Base-by-base conservation (phyloP, 495 filamentous ascomycete genomes). In the Pyrenopolyporus hunteri region DNA sequence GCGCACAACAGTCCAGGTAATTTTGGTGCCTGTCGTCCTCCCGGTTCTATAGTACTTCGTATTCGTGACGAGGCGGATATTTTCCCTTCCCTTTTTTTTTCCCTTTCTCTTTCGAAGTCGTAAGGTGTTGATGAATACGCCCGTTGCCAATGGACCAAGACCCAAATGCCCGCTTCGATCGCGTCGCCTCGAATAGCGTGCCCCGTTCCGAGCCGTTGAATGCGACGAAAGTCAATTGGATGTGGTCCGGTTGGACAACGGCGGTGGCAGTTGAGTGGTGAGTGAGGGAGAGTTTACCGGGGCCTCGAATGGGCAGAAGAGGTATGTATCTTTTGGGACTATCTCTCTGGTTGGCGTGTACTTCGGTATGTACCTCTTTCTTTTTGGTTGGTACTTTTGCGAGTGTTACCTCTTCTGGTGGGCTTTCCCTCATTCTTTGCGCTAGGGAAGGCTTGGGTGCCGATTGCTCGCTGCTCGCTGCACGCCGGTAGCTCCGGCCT, bases 181-280 rank as follows among this genome's bases (percentile, higher is more conserved):
- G 51, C 62, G 56, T 56, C 39, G 44, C 23, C 40, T 28, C 52
- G 19, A 52, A 47, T 50, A 47, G 23, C 44, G 52, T 57, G 16
- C 39, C 45, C 44, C 31, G 55, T 59, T 65, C 32, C 22, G 46
- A 53, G 47, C 25, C n/a, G 55, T n/a, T 47, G 52, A 49, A 61
- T 61, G 63, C 63, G 63, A 66, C 63, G 40, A 61, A 54, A 60
- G 63, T 61, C 63, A 61, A 66, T 66, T 66, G 57, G 63, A 48
- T 61, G 52, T 61, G 46, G 57, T 44, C 63, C 57, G 52, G 63
- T 61, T 60, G 63, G 57, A 57, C 56, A 61, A 66, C 52, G 46
- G 63, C 63, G 59, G 32, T 56, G 56, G 31, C 42, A 53, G 60
- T 60, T 61, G 46, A 66, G 22, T 61, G 57, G 63, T 56, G 52